Evolutionary conservation across 225 moss, liverwort and hornwort genomes (phyloP).

Genomic region (Physcomitrellopsis africana): DNA sequence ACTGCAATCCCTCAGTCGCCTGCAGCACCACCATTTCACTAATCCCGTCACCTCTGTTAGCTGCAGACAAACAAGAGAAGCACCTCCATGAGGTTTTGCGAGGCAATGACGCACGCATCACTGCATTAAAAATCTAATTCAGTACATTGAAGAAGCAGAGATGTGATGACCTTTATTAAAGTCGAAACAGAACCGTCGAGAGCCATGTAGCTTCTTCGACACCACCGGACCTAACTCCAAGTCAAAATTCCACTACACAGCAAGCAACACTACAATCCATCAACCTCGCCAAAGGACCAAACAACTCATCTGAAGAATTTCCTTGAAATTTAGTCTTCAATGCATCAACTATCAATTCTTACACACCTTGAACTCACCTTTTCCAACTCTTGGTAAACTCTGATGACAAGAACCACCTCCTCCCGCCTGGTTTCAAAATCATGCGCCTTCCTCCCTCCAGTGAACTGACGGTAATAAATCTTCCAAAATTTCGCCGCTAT

Average conservation of each 20-base stretch:
- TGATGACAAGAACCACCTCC: slow-evolving; percentile 13
- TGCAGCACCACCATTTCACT: slow-evolving; percentile 41
- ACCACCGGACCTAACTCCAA: not conserved
- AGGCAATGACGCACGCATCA: slow-evolving; percentile 7
- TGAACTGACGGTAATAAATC: slow-evolving; percentile 6
- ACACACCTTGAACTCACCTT: slow-evolving; percentile 41
- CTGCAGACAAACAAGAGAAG: slow-evolving; percentile 27
- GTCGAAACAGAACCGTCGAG: slow-evolving; percentile 15
- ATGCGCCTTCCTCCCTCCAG: slow-evolving; percentile 13
- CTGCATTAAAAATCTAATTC: not conserved
- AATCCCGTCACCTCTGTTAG: slow-evolving; percentile 17
- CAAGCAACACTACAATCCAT: slow-evolving; percentile 2
- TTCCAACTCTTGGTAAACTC: slow-evolving; percentile 1
- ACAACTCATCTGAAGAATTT: slow-evolving; percentile 15
- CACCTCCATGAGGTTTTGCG: slow-evolving; percentile 7
- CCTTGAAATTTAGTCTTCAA: slow-evolving; percentile 29
- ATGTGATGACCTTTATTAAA: slow-evolving; percentile 13
- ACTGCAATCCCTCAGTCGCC: slow-evolving; percentile 25
- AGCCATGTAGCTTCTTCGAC: not conserved
- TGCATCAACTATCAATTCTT: slow-evolving; percentile 19
- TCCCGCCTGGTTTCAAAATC: slow-evolving; percentile 8
- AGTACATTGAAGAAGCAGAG: slow-evolving; percentile 11
- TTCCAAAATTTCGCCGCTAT: slow-evolving; percentile 17
- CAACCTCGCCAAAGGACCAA: slow-evolving; percentile 4
- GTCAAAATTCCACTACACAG: slow-evolving; percentile 9